Evolutionary conservation across 768 basidiomycete species (phyloP), one percentile per base, ranked within the genome.

Genomic region (Lactarius pseudohatsudake): DNA sequence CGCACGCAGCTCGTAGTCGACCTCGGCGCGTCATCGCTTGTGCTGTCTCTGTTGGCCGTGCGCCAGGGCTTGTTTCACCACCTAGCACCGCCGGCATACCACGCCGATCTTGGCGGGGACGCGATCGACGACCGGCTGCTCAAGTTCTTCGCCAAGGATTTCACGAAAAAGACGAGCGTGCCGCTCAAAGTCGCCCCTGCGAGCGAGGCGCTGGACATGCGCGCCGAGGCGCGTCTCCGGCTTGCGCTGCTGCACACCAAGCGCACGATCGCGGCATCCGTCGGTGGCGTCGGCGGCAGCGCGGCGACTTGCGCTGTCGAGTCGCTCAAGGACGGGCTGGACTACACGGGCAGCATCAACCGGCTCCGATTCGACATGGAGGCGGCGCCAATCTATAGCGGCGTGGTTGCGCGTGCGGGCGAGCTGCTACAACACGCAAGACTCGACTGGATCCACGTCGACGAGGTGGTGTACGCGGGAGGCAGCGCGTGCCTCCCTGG

Each of bases 211-310:
- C 79, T 81, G 38, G 91, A 95, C 77, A 82, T 86, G 72, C 91
- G 97, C 28, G 92, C 96, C 0, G 90, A 94, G 73, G 92, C 94
- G n/a, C 96, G 96, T 74, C 86, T 99, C 32, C 85, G 90, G 11
- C 86, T 98, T 26, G 94, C 95, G 8, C 86, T 97, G 63, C 95
- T 98, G 75, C 90, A 94, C 75, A 96, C 94, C 34, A 99, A 98
- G 79, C 87, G 95, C 70, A 94, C 94, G 0, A 82, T 98, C 70
- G 89, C 87, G 60, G 96, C 96, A 0, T 90, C 89, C 4, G 84
- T 89, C 1, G 58, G 36, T 7, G 3, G 90, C 90, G 16, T 41
- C 8, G 58, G 66, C 7, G 66, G 66, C 13, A 65, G 62, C 59
- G 92, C 94, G 1, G 95, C 94, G 2, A 91, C 92, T 1, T 93